Percentiles rank a stretch among this genome's conserved stretches.
Conservation (phyloP, 768 basidiomycete species). For the Russula vinacea region DNA sequence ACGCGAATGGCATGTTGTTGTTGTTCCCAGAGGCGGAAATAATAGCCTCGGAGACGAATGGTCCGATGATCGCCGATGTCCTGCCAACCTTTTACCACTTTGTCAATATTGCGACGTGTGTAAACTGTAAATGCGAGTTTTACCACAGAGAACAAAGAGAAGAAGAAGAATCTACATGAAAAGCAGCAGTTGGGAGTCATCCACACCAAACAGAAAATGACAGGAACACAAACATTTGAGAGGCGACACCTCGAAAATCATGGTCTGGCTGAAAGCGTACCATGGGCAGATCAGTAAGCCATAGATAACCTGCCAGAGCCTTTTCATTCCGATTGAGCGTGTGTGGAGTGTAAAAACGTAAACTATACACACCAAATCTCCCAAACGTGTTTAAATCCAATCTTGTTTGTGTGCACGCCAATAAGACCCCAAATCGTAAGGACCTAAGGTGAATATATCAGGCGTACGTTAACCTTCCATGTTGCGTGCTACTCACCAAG, state of each 20-base stretch:
- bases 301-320: constrained; percentile 68
- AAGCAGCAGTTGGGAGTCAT: constrained; percentile 2
- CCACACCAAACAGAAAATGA: neutral
- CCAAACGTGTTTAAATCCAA: constrained; percentile 83
- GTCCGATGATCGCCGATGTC: constrained; percentile 73
- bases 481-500: constrained; percentile 41
- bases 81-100: constrained; percentile 55
- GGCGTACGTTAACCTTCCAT: neutral
- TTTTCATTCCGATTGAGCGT: constrained; percentile 32
- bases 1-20: constrained; percentile 75
- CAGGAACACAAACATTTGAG: constrained; percentile 58
- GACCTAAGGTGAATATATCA: constrained; percentile 40
- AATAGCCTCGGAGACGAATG: constrained; percentile 70
- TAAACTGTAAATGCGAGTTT: constrained; percentile 15
- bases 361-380: constrained; percentile 59
- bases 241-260: constrained; percentile 78
- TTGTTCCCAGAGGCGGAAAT: constrained; percentile 66
- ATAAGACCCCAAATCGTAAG: constrained; percentile 72
- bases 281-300: constrained; percentile 74
- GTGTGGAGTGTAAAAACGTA: neutral
- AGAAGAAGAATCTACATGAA: constrained; percentile 49
- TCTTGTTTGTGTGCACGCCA: constrained; percentile 67
- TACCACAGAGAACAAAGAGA: constrained; percentile 57
- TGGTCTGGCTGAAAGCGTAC: constrained; percentile 80
- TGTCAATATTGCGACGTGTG: neutral